Base-by-base conservation (phyloP, 768 basidiomycete genomes). In the Phlebiopsis gigantea region DNA sequence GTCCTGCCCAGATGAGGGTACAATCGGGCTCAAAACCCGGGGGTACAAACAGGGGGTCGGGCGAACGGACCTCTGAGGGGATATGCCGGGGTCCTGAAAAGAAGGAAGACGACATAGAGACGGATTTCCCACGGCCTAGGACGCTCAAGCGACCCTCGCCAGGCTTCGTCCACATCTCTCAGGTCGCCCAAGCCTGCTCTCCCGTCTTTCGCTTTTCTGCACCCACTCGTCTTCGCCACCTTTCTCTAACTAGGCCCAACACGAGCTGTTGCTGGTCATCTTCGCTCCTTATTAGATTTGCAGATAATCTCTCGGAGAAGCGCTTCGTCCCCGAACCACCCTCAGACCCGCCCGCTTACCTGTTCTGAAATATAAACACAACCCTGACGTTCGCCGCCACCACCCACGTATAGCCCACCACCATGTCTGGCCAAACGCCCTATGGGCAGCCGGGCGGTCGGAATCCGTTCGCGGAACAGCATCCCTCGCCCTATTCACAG, bases 381-480 rank as follows among this genome's bases (percentile, higher is more conserved):
- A 39, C 45, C 44, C 46, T 54, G 43, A 45, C 57, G 59, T 17
- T 48, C 60, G 50, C 55, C 57, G 46, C 57, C 43, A 28, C 51
- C 49, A 28, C 47, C 49, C 51, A 31, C 51, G 30, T 39, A 39
- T 39, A 39, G 14, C 19, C 34, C 30, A 22, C 25, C 50, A 42
- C 62, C 61, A 73, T 73, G 72, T 71, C 71, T 50, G 66, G 63
- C 39, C 69, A 67, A 59, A 69, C 68, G 57, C 69, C 68, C 58
- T 68, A 66, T 62, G 70, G 64, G 22, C 69, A 58, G 57, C 64
- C 65, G 19, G 62, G 67, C 62, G 67, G 68, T 60, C 65, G 63
- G 50, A 71, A 71, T 59, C 70, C 71, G n/a, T 69, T 67, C 61
- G 56, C 63, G 50, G 64, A 65, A 54, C 61, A 55, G 21, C 61